Conservation (phyloP, 1,284 basidiomycete genomes). For the Pterulicium gracile region DNA sequence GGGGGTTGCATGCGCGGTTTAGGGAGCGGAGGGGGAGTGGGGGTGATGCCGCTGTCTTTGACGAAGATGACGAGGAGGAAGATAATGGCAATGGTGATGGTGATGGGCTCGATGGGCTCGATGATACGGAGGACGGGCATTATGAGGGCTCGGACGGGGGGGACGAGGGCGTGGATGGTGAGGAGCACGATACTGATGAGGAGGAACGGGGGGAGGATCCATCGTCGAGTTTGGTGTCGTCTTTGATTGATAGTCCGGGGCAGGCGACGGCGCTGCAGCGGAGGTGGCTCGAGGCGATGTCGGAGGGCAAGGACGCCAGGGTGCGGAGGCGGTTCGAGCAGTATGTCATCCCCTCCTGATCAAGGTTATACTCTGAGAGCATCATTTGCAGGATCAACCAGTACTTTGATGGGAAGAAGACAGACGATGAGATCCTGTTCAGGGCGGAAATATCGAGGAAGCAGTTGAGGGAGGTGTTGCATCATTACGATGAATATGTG, state of each 20-base stretch:
- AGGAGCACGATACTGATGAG: slow-evolving; percentile 39
- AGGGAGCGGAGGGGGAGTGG: slow-evolving; percentile 14
- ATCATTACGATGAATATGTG: slow-evolving; percentile 75
- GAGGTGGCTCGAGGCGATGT: slow-evolving; percentile 77
- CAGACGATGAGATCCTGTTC: slow-evolving; percentile 72
- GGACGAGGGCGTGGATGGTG: too few relatives aligned
- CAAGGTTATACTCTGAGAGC: too few relatives aligned
- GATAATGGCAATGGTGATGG: slow-evolving; percentile 21
- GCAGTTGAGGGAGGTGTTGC: slow-evolving; percentile 66
- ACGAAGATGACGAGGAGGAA: slow-evolving; percentile 25
- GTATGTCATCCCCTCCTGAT: slow-evolving; percentile 28
- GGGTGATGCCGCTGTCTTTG: slow-evolving; percentile 19
- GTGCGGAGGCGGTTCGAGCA: slow-evolving; percentile 55
- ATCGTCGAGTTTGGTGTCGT: slow-evolving; percentile 34
- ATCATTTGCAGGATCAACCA: slow-evolving; percentile 55
- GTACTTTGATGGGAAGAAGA: slow-evolving; percentile 74
- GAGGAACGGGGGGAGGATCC: too few relatives aligned
- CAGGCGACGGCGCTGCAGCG: slow-evolving; percentile 68
- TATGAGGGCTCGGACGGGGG: too few relatives aligned
- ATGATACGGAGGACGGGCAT: slow-evolving; percentile 22
- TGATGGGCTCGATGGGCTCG: slow-evolving; percentile 18
- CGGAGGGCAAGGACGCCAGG: slow-evolving; percentile 57
- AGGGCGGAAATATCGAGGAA: slow-evolving; percentile 66
- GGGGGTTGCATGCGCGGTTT: background rate
- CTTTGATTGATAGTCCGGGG: slow-evolving; percentile 75